Percentiles rank a stretch among this genome's conserved stretches.
Conservation (phyloP, 108 stramenopile species). For the Nitzschia inconspicua region DNA sequence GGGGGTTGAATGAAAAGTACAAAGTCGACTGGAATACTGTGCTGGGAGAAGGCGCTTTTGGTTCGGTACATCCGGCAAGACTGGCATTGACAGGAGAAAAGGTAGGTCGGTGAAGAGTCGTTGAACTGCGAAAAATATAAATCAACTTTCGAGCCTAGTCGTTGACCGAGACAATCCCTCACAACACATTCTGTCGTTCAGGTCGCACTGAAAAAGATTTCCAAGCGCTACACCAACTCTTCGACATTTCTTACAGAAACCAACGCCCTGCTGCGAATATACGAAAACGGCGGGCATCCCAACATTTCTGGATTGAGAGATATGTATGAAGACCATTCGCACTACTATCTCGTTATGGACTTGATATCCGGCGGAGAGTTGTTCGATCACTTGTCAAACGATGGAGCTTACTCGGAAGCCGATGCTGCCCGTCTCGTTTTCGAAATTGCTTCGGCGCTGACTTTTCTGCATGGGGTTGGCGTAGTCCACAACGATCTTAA, state of each 20-base stretch:
- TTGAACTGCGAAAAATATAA: background rate
- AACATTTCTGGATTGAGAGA: constrained; percentile 45
- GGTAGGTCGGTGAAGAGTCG: constrained; percentile 17
- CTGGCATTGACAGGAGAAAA: constrained; percentile 63
- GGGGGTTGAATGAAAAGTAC: constrained; percentile 59
- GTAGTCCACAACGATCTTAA: constrained; percentile 78
- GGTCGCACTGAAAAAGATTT: constrained; percentile 80
- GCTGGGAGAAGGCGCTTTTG: constrained; percentile 83
- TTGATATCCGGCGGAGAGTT: constrained; percentile 74
- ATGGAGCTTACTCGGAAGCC: constrained; percentile 75
- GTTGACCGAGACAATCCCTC: too few relatives aligned
- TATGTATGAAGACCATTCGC: constrained; percentile 32
- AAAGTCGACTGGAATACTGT: constrained; percentile 72
- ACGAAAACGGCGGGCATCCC: constrained; percentile 77
- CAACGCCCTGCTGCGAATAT: constrained; percentile 69
- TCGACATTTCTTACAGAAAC: constrained; percentile 69
- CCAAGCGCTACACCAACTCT: constrained; percentile 74
- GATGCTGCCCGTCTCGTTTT: constrained; percentile 64
- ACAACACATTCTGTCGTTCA: constrained; percentile 1
- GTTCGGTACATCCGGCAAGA: constrained; percentile 69
- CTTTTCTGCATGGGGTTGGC: constrained; percentile 73
- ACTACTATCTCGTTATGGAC: constrained; percentile 83
- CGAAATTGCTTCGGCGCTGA: constrained; percentile 72
- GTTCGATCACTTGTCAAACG: constrained; percentile 71
- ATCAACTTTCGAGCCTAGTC: background rate